phyloP scores from a whole-genome alignment of 2,329 filamentous ascomycete species.

The Ophiognomonia clavigignenti-juglandacearum region DNA sequence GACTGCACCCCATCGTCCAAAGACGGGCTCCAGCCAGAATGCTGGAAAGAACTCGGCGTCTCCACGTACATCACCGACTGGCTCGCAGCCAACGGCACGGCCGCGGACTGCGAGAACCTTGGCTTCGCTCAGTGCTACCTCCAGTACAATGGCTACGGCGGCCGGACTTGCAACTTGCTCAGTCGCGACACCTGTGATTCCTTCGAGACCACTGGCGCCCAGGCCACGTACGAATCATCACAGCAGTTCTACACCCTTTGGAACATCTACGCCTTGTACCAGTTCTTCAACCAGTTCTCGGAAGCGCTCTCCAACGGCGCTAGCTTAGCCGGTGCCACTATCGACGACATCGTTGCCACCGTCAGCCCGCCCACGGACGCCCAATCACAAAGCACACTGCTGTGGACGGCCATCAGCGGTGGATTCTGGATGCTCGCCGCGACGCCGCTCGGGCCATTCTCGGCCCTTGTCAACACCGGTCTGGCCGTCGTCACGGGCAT shows the following conservation, averaged over 20 bases:
- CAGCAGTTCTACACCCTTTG: conserved; percentile 25
- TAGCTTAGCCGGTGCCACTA: conserved; percentile 21
- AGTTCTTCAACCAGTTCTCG: conserved; percentile 26
- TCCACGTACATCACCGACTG: conserved; percentile 22
- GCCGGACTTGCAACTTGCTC: conserved; percentile 22
- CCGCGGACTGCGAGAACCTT: conserved; percentile 20
- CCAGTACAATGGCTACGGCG: conserved; percentile 22
- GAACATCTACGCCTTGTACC: conserved; percentile 25
- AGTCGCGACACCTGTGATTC: conserved; percentile 22
- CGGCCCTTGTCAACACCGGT: neutral
- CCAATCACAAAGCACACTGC: conserved; percentile 9
- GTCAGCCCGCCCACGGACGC: conserved; percentile 18
- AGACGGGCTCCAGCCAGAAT: conserved; percentile 20
- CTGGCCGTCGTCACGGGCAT: conserved; percentile 8
- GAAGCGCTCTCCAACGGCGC: conserved; percentile 22
- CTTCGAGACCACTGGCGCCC: conserved; percentile 12
- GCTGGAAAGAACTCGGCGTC: conserved; percentile 20
- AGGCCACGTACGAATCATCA: conserved; percentile 17
- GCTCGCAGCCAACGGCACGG: conserved; percentile 22
- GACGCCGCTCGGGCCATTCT: neutral
- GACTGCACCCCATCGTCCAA: neutral
- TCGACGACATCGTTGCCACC: conserved; percentile 22
- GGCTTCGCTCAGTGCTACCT: conserved; percentile 25
- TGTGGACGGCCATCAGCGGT: conserved; percentile 1
- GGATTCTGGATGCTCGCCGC: conserved; percentile 5